Base-by-base conservation (phyloP, 495 filamentous ascomycete genomes). In the Beverwykella pulmonaria region DNA sequence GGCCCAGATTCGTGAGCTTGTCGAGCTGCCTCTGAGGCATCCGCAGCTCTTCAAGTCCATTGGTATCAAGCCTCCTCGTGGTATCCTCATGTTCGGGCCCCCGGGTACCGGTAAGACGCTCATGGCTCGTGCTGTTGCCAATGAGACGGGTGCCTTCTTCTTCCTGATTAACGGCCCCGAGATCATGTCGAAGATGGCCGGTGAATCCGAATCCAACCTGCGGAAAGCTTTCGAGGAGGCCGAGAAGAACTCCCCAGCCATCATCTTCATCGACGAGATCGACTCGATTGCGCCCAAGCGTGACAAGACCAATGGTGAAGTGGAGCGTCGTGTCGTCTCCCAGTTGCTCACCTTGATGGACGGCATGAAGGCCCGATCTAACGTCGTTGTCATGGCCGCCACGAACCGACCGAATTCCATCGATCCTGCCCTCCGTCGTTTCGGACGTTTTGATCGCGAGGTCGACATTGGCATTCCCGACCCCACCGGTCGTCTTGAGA, bases 131-230 rank as follows among this genome's bases (percentile, higher is more conserved):
- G 93, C 93, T 66, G 93, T 98, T 59, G 93, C 93, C 78, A 98
- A 98, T 79, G 93, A 98, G 83, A 98, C 93, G 32, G 93, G 93
- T 71, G 92, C 92, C 20, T 98, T 98, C 82, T 98, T 98, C 84
- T 98, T 98, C 87, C 80, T 98, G 32, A 98, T 98, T 85, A 98
- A 98, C 81, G 93, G 92, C 65, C 93, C 93, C 30, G 93, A 98
- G 79, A 97, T 98, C 81, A 98, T 98, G 93, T 97, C 93, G 49
- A 98, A 98, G 85, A 98, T 98, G 93, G 93, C 93, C 34, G 93
- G 93, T 84, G 93, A 98, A 77, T 98, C 93, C 54, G 93, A 98
- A 78, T 97, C 93, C 47, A 98, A 98, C 78, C 79, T 98, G 50
- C 88, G 93, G 70, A 97, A 97, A 81, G 93, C 93, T 14, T 98